Evolutionary conservation across 345 rosid species (phyloP).

Genomic region (Hibiscus syriacus): DNA sequence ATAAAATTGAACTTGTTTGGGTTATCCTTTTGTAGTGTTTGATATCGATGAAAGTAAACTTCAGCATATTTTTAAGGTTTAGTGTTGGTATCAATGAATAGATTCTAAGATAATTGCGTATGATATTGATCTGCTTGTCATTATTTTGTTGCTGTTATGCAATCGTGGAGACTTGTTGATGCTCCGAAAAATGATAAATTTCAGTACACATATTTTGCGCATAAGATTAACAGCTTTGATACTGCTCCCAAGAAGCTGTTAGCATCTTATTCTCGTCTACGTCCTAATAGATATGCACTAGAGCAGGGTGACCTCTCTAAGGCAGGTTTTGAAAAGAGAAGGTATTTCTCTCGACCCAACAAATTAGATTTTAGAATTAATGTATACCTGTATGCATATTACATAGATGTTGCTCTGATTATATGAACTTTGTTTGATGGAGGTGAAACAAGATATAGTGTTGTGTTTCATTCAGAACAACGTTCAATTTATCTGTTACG

Average conservation of each 20-base stretch:
- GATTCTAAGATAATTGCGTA: constrained; percentile 12
- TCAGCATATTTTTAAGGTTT: not conserved
- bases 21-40: not conserved
- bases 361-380: not conserved
- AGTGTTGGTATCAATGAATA: not conserved
- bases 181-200: too few species aligned
- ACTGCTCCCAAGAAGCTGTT: too few species aligned
- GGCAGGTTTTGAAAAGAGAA: constrained; percentile 66
- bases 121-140: not conserved
- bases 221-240: too few species aligned
- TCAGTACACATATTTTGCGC: too few species aligned
- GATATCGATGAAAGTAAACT: not conserved
- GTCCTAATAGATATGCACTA: too few species aligned
- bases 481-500: too few species aligned
- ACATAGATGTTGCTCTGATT: too few species aligned
- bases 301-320: too few species aligned
- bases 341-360: constrained; percentile 28
- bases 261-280: too few species aligned
- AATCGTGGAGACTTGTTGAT: too few species aligned
- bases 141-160: constrained; percentile 1
- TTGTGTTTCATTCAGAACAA: too few species aligned
- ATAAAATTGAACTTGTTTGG: not conserved
- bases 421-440: not conserved
- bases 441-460: not conserved
- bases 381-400: too few species aligned